A percentile compares a stretch with the other conserved stretches of the same genome.
Conservation (phyloP, 176 grass and related monocot species). For the Aegilops tauschii region DNA sequence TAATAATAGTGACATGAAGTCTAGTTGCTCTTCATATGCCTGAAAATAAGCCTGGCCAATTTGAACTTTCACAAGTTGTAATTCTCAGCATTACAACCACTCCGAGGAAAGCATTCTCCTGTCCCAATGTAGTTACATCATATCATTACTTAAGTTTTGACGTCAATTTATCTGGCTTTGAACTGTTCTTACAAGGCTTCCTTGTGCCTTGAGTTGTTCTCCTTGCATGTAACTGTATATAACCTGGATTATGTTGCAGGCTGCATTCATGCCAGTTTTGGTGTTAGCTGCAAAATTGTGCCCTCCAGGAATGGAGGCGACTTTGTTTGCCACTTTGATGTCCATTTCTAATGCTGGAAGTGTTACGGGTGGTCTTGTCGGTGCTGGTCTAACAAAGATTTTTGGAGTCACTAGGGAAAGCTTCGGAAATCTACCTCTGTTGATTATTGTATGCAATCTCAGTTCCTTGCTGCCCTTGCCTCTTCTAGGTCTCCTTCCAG, state of each 20-base stretch:
- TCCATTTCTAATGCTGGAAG: slow-evolving; percentile 95
- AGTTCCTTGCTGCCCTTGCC: slow-evolving; percentile 87
- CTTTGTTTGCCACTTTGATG: slow-evolving; percentile 96
- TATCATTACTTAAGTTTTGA: slow-evolving; percentile 14
- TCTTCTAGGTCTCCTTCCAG: slow-evolving; percentile 82
- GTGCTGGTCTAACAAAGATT: slow-evolving; percentile 80
- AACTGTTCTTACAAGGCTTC: slow-evolving; percentile 7
- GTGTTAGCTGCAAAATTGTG: slow-evolving; percentile 97
- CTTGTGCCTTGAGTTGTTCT: neutral
- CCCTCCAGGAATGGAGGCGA: slow-evolving; percentile 91
- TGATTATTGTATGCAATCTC: slow-evolving; percentile 89
- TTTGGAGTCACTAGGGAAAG: slow-evolving; percentile 87
- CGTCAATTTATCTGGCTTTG: slow-evolving; percentile 10
- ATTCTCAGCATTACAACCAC: neutral
- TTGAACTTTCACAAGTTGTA: neutral
- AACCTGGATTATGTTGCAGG: slow-evolving; percentile 47
- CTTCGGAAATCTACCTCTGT: slow-evolving; percentile 68
- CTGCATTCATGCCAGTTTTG: slow-evolving; percentile 98
- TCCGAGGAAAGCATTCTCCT: slow-evolving; percentile 22
- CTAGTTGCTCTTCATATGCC: neutral
- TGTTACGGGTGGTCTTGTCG: slow-evolving; percentile 81
- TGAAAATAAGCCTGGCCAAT: neutral
- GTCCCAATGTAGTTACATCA: neutral
- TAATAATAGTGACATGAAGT: slow-evolving; percentile 6
- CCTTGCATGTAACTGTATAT: slow-evolving; percentile 28